Conservation (phyloP, 1,139 yeast genomes). For the Lodderomyces margitis region DNA sequence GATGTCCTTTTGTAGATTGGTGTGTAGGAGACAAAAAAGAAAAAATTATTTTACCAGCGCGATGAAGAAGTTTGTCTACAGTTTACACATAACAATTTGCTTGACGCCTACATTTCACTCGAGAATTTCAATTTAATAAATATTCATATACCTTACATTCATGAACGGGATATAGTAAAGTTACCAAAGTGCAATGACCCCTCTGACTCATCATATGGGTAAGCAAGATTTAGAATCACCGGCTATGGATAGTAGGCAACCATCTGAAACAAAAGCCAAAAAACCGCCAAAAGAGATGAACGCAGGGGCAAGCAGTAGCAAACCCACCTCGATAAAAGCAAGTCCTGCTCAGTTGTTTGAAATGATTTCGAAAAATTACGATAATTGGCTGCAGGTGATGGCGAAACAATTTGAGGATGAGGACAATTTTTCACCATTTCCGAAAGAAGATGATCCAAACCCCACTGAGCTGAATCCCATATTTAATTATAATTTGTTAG, state of each 20-base stretch:
- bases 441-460: conserved; percentile 19
- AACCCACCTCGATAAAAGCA: background rate
- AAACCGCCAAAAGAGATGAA: background rate
- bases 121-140: background rate
- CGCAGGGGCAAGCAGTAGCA: background rate
- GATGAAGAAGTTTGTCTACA: background rate
- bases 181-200: background rate
- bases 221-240: background rate
- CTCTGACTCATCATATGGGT: background rate
- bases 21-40: background rate
- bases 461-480: conserved; percentile 20
- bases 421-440: conserved; percentile 29
- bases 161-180: background rate
- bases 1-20: background rate
- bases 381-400: conserved; percentile 38
- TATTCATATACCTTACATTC: background rate
- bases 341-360: conserved; percentile 24
- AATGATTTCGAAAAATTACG: conserved; percentile 38
- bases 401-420: conserved; percentile 27
- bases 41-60: background rate
- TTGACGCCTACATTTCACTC: background rate
- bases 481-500: conserved; percentile 31
- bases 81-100: background rate
- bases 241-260: background rate
- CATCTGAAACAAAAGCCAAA: background rate